phyloP scores from a whole-genome alignment of 129 eudicot genomes.

The Pulicaria dysenterica region DNA sequence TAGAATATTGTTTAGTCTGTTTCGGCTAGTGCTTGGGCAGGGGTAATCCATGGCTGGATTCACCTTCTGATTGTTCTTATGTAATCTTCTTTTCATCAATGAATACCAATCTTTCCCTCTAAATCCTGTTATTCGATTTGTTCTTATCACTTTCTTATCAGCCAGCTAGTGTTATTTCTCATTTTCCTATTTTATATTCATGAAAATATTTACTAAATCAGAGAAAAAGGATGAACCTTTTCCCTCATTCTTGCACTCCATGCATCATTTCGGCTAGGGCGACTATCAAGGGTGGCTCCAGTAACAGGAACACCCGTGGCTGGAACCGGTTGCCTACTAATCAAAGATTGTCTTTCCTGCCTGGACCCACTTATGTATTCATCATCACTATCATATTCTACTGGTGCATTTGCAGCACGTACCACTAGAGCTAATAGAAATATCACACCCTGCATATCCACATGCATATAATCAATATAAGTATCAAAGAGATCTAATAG shows the following conservation, averaged over 20 bases:
- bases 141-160: too few relatives aligned
- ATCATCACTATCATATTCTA: slow-evolving; percentile 87
- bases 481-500: too few relatives aligned
- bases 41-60: too few relatives aligned
- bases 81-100: too few relatives aligned
- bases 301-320: slow-evolving; percentile 72
- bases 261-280: slow-evolving; percentile 82
- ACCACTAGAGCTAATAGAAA: slow-evolving; percentile 77
- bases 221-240: slow-evolving; percentile 51
- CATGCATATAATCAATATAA: slow-evolving; percentile 4
- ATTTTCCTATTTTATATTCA: too few relatives aligned
- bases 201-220: background rate
- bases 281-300: slow-evolving; percentile 69
- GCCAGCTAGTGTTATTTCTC: too few relatives aligned
- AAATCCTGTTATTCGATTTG: too few relatives aligned
- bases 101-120: too few relatives aligned
- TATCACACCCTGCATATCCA: slow-evolving; percentile 63
- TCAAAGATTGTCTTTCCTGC: slow-evolving; percentile 83
- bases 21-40: too few relatives aligned
- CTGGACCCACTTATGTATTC: slow-evolving; percentile 74
- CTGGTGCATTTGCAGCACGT: slow-evolving; percentile 75
- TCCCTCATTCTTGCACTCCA: slow-evolving; percentile 99
- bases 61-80: too few relatives aligned
- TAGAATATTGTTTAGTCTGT: too few relatives aligned
- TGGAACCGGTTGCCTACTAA: slow-evolving; percentile 62